Evolutionary conservation across 2,329 filamentous ascomycete species (phyloP).

Genomic region (Venturia nashicola): DNA sequence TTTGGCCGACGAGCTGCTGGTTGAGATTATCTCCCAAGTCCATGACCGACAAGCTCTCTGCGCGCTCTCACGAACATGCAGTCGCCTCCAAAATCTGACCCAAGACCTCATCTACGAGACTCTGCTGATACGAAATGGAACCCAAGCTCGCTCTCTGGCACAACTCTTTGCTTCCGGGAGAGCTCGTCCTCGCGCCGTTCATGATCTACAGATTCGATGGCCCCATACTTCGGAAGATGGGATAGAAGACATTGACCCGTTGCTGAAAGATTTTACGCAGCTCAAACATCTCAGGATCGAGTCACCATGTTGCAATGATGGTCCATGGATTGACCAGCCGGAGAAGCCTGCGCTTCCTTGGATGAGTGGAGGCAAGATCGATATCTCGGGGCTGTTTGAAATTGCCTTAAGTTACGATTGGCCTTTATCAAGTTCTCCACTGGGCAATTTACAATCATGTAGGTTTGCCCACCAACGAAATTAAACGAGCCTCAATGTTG

Average conservation of each 20-base stretch:
- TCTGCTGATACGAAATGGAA: not conserved
- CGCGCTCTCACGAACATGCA: not conserved
- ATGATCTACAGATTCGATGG: constrained; percentile 1
- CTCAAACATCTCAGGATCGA: constrained; percentile 5
- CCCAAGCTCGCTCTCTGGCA: not conserved
- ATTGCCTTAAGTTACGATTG: not conserved
- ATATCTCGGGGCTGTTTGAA: not conserved
- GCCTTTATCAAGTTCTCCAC: not conserved
- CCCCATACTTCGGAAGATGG: not conserved
- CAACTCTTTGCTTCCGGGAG: not conserved
- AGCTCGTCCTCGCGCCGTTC: not conserved
- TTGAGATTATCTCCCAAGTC: not conserved
- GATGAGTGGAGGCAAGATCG: not conserved
- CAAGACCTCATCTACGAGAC: constrained; percentile 2
- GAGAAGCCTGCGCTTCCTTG: not conserved
- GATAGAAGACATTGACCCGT: not conserved
- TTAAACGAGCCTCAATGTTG: not conserved
- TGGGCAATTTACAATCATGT: not conserved
- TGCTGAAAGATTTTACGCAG: not conserved
- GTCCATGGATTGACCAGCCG: not conserved
- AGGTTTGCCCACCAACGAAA: not conserved
- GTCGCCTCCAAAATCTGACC: not conserved
- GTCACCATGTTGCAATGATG: constrained; percentile 7
- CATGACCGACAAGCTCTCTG: not conserved
- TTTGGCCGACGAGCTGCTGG: constrained; percentile 3